Base-by-base conservation (phyloP, 306 rosid species). In the Sophora flavescens region DNA sequence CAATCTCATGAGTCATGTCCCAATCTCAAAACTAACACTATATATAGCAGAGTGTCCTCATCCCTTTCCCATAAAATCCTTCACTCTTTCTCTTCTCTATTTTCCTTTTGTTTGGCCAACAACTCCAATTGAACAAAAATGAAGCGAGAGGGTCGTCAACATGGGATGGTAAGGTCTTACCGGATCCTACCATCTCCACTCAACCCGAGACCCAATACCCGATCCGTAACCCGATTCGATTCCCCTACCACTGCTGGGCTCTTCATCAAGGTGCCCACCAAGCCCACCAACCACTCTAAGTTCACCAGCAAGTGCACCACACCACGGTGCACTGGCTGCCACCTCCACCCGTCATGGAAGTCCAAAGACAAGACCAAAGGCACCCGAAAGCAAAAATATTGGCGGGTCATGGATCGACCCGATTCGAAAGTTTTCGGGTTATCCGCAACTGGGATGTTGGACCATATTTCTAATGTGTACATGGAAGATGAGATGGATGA, bases 91-190 rank as follows among this genome's bases (percentile, higher is more conserved):
- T 6, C 2, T 48, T 6, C n/a, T 8, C 56, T 33, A 0, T 7
- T 1, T 38, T 2, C 44, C 44, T 13, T 60, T 60, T 61, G n/a
- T 3, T 78, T 44, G 30, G 82, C 83, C 67, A 71, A 17, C 78
- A 64, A 4, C 26, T 0, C 12, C 30, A 74, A 60, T 17, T 64
- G 13, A 38, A 66, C 76, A 12, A 75, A 13, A 5, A 95, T 95
- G 98, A 95, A 80, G 88, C 87, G 95, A 26, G 92, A 86, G 83
- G 92, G 96, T 86, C 90, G 90, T 10, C 97, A 94, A 60, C 97
- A 90, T 38, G 96, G 96, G 9, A 84, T 89, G 95, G 92, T 89
- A 8, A 84, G 88, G 67, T 76, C 96, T 56, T 67, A 6, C 35
- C 35, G 17, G 72, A 77, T 88, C 86, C 74, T 87, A 58, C 96